Conservation (phyloP, 202 grass and related monocot genomes). For the Hordeum pubiflorum region DNA sequence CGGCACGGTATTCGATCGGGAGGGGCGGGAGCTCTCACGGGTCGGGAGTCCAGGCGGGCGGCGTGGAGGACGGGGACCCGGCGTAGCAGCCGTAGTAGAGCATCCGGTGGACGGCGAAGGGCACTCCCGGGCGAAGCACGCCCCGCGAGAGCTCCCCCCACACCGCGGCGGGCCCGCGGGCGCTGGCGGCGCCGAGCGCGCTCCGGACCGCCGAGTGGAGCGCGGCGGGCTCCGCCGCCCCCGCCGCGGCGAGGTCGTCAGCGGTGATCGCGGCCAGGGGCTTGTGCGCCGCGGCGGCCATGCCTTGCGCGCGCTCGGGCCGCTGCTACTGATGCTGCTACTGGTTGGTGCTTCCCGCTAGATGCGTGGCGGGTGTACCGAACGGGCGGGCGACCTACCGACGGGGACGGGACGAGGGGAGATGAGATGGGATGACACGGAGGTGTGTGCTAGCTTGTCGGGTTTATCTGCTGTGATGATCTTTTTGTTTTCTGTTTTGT, state of each 20-base stretch:
- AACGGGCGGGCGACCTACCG: slow-evolving; percentile 7
- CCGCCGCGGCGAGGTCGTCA: slow-evolving; percentile 54
- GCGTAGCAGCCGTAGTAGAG: slow-evolving; percentile 88
- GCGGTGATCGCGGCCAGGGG: slow-evolving; percentile 48
- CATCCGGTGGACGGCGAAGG: slow-evolving; percentile 84
- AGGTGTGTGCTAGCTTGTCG: neutral
- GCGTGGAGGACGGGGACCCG: slow-evolving; percentile 42
- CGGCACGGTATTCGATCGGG: neutral
- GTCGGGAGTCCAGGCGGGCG: slow-evolving; percentile 71
- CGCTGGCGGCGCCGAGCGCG: slow-evolving; percentile 23
- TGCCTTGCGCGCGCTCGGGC: neutral
- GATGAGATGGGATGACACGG: neutral
- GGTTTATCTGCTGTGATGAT: neutral
- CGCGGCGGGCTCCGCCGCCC: slow-evolving; percentile 23
- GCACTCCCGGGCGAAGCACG: slow-evolving; percentile 41
- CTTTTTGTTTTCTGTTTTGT: neutral
- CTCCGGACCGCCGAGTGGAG: slow-evolving; percentile 37
- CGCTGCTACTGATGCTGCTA: neutral
- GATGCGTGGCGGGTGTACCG: slow-evolving; percentile 22
- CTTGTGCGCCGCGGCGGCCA: slow-evolving; percentile 46
- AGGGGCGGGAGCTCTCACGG: slow-evolving; percentile 28
- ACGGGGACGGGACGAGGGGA: neutral
- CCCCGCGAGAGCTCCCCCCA: slow-evolving; percentile 54
- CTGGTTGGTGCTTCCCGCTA: neutral
- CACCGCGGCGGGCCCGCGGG: slow-evolving; percentile 29